Evolutionary conservation across 352 stramenopile genomes (phyloP).

Genomic region (Phytophthora rubi): DNA sequence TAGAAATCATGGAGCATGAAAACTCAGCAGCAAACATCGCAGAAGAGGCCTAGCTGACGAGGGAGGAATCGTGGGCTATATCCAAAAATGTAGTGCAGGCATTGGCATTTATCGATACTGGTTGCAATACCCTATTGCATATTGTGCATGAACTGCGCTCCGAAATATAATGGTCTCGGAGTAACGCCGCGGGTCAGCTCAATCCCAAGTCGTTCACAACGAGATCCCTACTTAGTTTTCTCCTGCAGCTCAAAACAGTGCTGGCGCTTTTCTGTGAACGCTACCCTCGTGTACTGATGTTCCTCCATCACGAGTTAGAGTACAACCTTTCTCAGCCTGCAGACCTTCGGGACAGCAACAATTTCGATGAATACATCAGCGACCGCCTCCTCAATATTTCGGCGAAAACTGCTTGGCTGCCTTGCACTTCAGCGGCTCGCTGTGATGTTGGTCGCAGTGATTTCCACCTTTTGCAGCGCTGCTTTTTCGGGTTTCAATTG

Average conservation of each 20-base stretch:
- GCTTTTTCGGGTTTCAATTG: not conserved
- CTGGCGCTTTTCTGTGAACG: not conserved
- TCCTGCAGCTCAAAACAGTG: not conserved
- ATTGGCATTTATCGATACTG: no score
- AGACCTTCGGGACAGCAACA: not conserved
- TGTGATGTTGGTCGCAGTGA: not conserved
- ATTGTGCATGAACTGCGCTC: no score
- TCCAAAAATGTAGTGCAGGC: no score
- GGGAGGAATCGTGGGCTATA: no score
- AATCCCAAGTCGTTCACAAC: not conserved
- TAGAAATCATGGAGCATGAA: slow-evolving; percentile 48
- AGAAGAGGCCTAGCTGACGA: not conserved
- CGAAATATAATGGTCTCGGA: not conserved
- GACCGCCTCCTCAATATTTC: not conserved
- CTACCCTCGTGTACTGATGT: not conserved
- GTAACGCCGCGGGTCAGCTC: not conserved
- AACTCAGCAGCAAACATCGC: slow-evolving; percentile 17
- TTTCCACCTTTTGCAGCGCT: not conserved
- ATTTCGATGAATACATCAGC: not conserved
- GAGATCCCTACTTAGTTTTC: not conserved
- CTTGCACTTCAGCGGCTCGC: not conserved
- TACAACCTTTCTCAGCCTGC: not conserved
- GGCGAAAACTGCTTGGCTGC: not conserved
- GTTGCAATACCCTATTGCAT: no score
- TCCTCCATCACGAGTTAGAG: no score